Percentiles rank a stretch among this genome's conserved stretches.
These are phyloP conservation scores for Xerocomellus intermedius DNA, from an alignment of 768 basidiomycete genomes.

Conservation along the genomic window DNA sequence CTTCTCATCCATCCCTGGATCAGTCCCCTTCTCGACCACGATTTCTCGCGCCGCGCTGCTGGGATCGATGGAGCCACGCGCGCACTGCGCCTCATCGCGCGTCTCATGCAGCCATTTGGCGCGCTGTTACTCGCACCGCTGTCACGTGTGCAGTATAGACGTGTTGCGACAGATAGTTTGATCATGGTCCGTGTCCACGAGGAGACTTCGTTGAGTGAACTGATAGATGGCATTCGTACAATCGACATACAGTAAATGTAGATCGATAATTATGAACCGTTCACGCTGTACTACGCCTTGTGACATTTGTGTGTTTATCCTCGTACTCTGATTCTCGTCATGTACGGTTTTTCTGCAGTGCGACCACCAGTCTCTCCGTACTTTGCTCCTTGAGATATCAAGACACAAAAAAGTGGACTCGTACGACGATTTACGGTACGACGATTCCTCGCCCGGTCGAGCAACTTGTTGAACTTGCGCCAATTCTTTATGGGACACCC, in stretches of 20 bases:
- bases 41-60: neutral
- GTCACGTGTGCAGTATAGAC: neutral
- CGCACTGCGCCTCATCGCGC: conserved; percentile 1
- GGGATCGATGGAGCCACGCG: neutral
- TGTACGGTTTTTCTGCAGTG: no score
- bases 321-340: no score
- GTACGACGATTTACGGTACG: no score
- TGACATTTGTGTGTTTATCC: no score
- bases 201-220: neutral
- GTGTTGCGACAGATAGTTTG: neutral
- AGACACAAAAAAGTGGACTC: no score
- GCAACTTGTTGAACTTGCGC: no score
- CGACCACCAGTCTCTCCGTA: no score
- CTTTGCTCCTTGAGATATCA: no score
- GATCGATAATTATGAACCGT: no score
- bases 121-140: neutral
- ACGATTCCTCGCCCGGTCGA: no score
- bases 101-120: conserved; percentile 1
- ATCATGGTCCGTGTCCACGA: neutral
- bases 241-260: neutral
- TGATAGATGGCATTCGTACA: neutral
- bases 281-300: no score
- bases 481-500: no score
- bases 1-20: conserved; percentile 16
- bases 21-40: conserved; percentile 1